phyloP scores from a whole-genome alignment of 2,329 filamentous ascomycete species.

The Pyrenophora tritici-repentis region DNA sequence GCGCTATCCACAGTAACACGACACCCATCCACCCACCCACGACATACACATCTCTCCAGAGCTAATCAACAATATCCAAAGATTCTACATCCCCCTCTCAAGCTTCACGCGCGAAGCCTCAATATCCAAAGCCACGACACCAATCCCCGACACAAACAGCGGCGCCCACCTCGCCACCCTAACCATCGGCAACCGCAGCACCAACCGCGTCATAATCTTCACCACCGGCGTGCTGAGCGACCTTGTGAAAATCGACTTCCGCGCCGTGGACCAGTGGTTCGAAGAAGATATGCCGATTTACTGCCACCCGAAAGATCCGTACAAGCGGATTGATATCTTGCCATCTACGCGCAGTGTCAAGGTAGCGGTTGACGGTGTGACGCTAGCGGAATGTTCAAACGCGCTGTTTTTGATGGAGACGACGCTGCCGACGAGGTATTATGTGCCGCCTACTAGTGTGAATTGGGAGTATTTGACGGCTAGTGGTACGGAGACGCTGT shows the following conservation, averaged over 20 bases:
- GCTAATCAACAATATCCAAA: constrained; percentile 8
- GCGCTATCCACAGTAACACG: constrained; percentile 42
- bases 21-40: no score
- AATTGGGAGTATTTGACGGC: constrained; percentile 53
- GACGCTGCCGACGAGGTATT: constrained; percentile 62
- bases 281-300: constrained; percentile 65
- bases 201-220: constrained; percentile 37
- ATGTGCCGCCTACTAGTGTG: constrained; percentile 60
- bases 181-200: constrained; percentile 22
- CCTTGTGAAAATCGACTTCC: constrained; percentile 41
- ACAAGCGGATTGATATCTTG: constrained; percentile 67
- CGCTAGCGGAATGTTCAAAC: constrained; percentile 52
- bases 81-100: constrained; percentile 37
- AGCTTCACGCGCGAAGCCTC: constrained; percentile 26
- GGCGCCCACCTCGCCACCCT: constrained; percentile 29
- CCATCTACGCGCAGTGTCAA: constrained; percentile 59
- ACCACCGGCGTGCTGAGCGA: constrained; percentile 25
- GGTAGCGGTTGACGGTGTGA: constrained; percentile 55
- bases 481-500: constrained; percentile 61
- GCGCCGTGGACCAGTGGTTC: constrained; percentile 53
- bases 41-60: not conserved
- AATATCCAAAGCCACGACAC: constrained; percentile 14
- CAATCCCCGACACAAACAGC: constrained; percentile 25
- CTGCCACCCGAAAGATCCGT: constrained; percentile 70
- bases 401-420: constrained; percentile 65